Conservation (phyloP, 768 basidiomycete genomes). For the Neoboletus magnificus region DNA sequence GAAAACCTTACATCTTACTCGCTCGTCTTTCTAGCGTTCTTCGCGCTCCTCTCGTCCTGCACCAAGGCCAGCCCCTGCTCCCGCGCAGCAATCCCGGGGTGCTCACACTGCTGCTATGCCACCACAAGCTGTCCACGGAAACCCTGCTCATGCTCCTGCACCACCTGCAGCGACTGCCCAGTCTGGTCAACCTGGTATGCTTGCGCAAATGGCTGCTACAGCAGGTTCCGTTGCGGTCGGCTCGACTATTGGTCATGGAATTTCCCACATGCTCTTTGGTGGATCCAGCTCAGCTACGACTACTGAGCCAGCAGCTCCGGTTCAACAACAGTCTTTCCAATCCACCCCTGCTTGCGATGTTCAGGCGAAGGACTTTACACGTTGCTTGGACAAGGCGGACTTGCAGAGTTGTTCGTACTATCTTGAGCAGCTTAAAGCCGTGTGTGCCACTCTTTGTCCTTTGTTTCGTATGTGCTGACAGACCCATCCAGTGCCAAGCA, state of each 20-base stretch:
- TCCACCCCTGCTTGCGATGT: constrained; percentile 56
- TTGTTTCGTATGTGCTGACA: constrained; percentile 8
- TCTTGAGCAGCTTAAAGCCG: constrained; percentile 84
- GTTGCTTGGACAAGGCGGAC: constrained; percentile 80
- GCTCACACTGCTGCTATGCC: constrained; percentile 52
- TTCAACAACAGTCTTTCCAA: constrained; percentile 44
- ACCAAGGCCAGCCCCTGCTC: constrained; percentile 49
- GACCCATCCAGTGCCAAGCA: constrained; percentile 59
- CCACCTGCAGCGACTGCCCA: constrained; percentile 37
- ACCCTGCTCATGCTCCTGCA: constrained; percentile 41
- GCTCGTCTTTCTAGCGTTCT: constrained; percentile 50
- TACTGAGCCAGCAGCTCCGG: constrained; percentile 49
- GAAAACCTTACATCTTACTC: background rate
- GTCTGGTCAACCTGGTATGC: constrained; percentile 62
- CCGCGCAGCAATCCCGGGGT: constrained; percentile 43
- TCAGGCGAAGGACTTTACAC: constrained; percentile 87
- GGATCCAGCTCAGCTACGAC: constrained; percentile 46
- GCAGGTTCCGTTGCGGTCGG: constrained; percentile 89
- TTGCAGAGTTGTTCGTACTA: constrained; percentile 81
- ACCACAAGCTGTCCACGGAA: constrained; percentile 38
- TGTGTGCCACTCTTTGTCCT: constrained; percentile 37
- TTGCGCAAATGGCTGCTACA: constrained; percentile 85
- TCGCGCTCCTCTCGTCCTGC: constrained; percentile 71
- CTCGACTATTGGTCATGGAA: constrained; percentile 85
- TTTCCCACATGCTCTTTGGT: constrained; percentile 88